These are phyloP conservation scores for Cryptosporidium baileyi DNA, from an alignment of 169 alveolate species.

Conservation along the genomic window DNA sequence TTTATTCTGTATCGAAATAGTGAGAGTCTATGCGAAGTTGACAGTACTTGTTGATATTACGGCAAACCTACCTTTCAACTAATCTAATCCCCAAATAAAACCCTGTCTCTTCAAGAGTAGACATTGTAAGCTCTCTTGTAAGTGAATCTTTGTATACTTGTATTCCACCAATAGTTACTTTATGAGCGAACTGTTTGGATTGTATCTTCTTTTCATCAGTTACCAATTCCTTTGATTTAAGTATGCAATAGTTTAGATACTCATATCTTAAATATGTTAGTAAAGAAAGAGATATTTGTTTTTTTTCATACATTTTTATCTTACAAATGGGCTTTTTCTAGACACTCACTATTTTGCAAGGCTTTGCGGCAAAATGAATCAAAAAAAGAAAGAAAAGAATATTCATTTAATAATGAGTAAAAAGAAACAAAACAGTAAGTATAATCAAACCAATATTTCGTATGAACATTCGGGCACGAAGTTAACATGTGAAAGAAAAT, in stretches of 20 bases:
- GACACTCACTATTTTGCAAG: no score
- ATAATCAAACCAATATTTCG: not conserved
- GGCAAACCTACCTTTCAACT: slow-evolving; percentile 61
- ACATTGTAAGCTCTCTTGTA: slow-evolving; percentile 41
- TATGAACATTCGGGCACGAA: not conserved
- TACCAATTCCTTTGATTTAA: slow-evolving; percentile 1
- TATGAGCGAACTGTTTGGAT: not conserved
- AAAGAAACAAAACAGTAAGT: not conserved
- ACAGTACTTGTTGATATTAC: not conserved
- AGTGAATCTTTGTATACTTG: slow-evolving; percentile 22
- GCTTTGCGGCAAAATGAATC: no score
- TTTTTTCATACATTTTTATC: slow-evolving; percentile 7
- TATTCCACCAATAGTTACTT: not conserved
- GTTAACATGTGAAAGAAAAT: not conserved
- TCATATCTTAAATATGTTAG: slow-evolving; percentile 59
- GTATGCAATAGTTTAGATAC: slow-evolving; percentile 32
- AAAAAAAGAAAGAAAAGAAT: not conserved
- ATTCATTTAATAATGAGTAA: slow-evolving; percentile 18
- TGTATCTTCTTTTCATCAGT: slow-evolving; percentile 23
- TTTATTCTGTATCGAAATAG: slow-evolving; percentile 45
- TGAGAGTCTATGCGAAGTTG: slow-evolving; percentile 10
- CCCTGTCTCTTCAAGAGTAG: slow-evolving; percentile 58
- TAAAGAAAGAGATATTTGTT: slow-evolving; percentile 36
- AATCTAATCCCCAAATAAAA: slow-evolving; percentile 49
- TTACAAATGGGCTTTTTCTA: no score